Evolutionary conservation across 1,284 basidiomycete species (phyloP).

Genomic region (Neolentinus lepideus): DNA sequence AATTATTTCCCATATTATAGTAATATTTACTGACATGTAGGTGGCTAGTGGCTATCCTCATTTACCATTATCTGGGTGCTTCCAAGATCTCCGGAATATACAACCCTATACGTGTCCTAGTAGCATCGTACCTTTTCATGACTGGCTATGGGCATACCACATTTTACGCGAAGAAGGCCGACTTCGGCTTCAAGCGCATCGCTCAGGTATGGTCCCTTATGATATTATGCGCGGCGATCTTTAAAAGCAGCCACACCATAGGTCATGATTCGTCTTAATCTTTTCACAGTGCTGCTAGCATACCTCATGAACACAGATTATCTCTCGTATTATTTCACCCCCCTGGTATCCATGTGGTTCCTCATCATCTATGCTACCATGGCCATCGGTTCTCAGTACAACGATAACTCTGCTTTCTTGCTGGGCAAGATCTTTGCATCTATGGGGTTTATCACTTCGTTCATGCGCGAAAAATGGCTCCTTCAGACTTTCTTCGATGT

Average conservation of each 20-base stretch:
- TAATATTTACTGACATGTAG: constrained; percentile 3
- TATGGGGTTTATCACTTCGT: constrained; percentile 51
- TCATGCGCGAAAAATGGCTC: constrained; percentile 61
- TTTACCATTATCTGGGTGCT: constrained; percentile 86
- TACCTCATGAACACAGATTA: constrained; percentile 91
- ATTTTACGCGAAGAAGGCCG: constrained; percentile 81
- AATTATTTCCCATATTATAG: constrained; percentile 6
- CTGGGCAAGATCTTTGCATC: constrained; percentile 65
- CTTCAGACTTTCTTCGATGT: constrained; percentile 59
- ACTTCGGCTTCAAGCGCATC: constrained; percentile 74
- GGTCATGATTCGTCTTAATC: constrained; percentile 77
- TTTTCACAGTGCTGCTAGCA: constrained; percentile 74
- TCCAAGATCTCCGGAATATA: constrained; percentile 87
- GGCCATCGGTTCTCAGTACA: constrained; percentile 63
- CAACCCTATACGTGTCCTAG: constrained; percentile 81
- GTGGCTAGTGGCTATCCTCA: constrained; percentile 67
- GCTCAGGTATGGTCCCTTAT: constrained; percentile 40
- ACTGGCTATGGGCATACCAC: constrained; percentile 70
- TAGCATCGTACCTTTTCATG: constrained; percentile 84
- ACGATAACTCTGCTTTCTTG: constrained; percentile 64
- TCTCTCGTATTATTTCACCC: constrained; percentile 83
- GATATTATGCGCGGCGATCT: neutral
- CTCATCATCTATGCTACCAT: constrained; percentile 80
- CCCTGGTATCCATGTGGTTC: constrained; percentile 80
- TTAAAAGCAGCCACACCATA: constrained; percentile 20